Evolutionary conservation across 306 rosid species (phyloP).

Genomic region (Ammopiptanthus mongolicus): DNA sequence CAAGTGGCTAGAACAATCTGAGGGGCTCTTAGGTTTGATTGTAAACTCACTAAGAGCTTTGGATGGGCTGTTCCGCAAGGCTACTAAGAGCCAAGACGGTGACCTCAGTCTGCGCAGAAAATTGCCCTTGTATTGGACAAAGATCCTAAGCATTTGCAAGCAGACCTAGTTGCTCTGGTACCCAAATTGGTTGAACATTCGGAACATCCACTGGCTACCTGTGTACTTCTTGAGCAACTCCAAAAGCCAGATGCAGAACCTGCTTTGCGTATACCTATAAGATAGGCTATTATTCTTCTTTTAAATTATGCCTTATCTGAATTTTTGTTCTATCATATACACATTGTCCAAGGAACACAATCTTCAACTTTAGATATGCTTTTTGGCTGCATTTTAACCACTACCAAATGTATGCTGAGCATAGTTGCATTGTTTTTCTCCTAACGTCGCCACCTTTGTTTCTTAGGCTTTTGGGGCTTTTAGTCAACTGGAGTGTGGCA

Average conservation of each 20-base stretch:
- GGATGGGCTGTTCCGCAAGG: slow-evolving; percentile 93
- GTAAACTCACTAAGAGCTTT: slow-evolving; percentile 91
- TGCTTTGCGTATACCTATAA: slow-evolving; percentile 74
- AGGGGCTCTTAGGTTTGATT: slow-evolving; percentile 95
- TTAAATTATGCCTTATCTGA: slow-evolving; percentile 14
- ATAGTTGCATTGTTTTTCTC: slow-evolving; percentile 18
- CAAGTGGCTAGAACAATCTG: slow-evolving; percentile 98
- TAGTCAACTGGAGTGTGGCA: slow-evolving; percentile 83
- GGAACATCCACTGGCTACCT: slow-evolving; percentile 92
- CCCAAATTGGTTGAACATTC: slow-evolving; percentile 96
- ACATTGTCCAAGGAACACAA: not conserved
- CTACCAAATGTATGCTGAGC: not conserved
- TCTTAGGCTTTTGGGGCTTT: slow-evolving; percentile 83
- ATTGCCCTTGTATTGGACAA: slow-evolving; percentile 89
- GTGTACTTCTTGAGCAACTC: slow-evolving; percentile 80
- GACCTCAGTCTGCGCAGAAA: slow-evolving; percentile 94
- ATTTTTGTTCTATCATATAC: not conserved
- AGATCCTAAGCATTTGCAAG: slow-evolving; percentile 91
- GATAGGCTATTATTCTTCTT: slow-evolving; percentile 22
- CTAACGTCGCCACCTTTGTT: slow-evolving; percentile 12
- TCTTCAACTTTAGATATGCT: not conserved
- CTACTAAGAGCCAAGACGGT: slow-evolving; percentile 89
- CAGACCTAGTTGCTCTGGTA: slow-evolving; percentile 79
- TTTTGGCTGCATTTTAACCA: not conserved
- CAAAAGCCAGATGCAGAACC: slow-evolving; percentile 94